phyloP scores from a whole-genome alignment of 1,284 basidiomycete species.

The Vanrija sp. region DNA sequence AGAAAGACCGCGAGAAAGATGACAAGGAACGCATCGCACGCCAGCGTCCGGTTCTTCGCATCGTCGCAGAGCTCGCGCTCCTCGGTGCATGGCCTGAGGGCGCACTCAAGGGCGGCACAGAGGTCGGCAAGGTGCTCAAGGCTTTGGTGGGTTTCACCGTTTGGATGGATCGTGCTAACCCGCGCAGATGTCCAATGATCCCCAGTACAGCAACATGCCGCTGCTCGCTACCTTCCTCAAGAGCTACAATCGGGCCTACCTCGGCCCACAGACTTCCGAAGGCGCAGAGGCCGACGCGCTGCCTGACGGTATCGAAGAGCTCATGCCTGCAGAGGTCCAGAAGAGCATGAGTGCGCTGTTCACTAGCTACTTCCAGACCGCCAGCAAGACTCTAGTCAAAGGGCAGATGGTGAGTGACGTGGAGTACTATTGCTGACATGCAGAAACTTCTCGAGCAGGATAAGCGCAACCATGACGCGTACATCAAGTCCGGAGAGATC shows the following conservation, averaged over 20 bases:
- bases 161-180: background rate
- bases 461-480: conserved; percentile 92
- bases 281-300: conserved; percentile 17
- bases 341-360: conserved; percentile 90
- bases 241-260: conserved; percentile 71
- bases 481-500: conserved; percentile 96
- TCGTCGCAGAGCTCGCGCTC: conserved; percentile 83
- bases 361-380: conserved; percentile 85
- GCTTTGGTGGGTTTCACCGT: conserved; percentile 58
- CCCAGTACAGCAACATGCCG: conserved; percentile 76
- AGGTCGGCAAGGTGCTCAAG: conserved; percentile 63
- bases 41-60: conserved; percentile 79
- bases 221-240: conserved; percentile 80
- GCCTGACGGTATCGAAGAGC: conserved; percentile 59
- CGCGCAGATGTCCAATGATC: conserved; percentile 75
- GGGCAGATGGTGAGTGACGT: conserved; percentile 73
- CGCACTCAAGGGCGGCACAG: conserved; percentile 64
- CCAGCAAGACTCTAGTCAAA: conserved; percentile 83
- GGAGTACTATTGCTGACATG: conserved; percentile 1
- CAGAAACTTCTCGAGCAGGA: conserved; percentile 95
- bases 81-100: conserved; percentile 62
- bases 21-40: conserved; percentile 73
- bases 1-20: conserved; percentile 83
- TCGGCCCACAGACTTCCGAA: conserved; percentile 59
- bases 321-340: conserved; percentile 76